Base-by-base conservation (phyloP, 495 filamentous ascomycete genomes). In the Staphylotrichum longicolle region DNA sequence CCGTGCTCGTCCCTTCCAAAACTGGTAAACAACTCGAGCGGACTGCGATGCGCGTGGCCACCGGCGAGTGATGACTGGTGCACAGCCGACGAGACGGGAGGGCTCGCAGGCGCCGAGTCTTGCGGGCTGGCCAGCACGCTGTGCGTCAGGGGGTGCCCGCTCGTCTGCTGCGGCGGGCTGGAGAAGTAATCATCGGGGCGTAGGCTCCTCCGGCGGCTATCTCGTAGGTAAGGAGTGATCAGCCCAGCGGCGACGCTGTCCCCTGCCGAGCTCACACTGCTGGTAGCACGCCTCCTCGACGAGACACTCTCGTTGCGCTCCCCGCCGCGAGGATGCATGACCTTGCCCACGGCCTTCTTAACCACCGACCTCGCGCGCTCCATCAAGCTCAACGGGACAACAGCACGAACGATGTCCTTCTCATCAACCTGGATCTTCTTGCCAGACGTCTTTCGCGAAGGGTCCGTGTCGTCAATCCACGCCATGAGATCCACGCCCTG, bases 391-490 rank as follows among this genome's bases (percentile, higher is more conserved):
- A 97, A 84, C 52, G 91, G 91, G 15, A 94, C 88, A 62, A 99
- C 95, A 54, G 94, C 95, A 46, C 84, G 85, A 33, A 90, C 91
- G 61, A 99, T 85, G 72, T 99, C 94, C 66, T 88, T 85, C 55
- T 88, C 88, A 12, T 94, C 92, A 51, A 99, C 90, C 70, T 96
- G 88, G 65, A 99, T 98, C 76, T 86, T 90, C 74, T 90, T 88
- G 62, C 91, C 91, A 57, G 92, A 86, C 60, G 87, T 88, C 61
- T 88, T 87, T 34, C 86, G 82, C 30, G 82, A 86, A 6, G 93
- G 92, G 71, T 99, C 95, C 6, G 91, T 96, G 58, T 96, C 90
- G 65, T 97, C 91, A 14, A 98, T 83, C 94, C 94, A 99, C 3
- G 78, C 76, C 47, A 87, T 84, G 64, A 96, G 87, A 37, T 82